These are phyloP conservation scores for Amanita pallidorosea DNA, from an alignment of 768 basidiomycete species.

Conservation along the genomic window DNA sequence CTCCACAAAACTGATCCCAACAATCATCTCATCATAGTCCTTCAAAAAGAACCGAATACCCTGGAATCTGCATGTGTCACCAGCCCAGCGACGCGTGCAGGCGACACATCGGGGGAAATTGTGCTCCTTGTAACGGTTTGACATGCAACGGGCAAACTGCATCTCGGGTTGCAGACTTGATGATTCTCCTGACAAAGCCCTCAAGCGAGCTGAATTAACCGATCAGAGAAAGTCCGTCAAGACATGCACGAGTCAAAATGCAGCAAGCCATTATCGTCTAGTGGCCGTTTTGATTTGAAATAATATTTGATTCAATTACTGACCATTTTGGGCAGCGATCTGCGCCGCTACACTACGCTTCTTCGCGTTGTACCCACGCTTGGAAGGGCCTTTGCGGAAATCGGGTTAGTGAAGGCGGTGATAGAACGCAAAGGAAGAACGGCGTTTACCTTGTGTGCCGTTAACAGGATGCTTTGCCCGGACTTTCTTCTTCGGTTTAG, in stretches of 20 bases:
- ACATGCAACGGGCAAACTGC: conserved; percentile 79
- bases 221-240: conserved; percentile 6
- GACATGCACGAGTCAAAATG: neutral
- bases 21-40: conserved; percentile 43
- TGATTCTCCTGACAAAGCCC: conserved; percentile 12
- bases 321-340: conserved; percentile 57
- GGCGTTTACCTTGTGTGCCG: conserved; percentile 6
- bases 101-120: conserved; percentile 74
- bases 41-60: conserved; percentile 73
- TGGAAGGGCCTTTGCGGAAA: conserved; percentile 28
- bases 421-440: neutral
- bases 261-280: neutral
- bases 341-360: conserved; percentile 64
- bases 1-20: conserved; percentile 63
- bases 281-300: conserved; percentile 2
- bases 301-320: conserved; percentile 10
- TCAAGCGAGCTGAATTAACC: conserved; percentile 7
- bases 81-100: conserved; percentile 80
- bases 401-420: neutral
- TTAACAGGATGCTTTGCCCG: conserved; percentile 5
- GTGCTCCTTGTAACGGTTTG: conserved; percentile 62
- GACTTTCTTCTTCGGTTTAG: conserved; percentile 20
- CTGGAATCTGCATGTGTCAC: conserved; percentile 81
- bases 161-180: conserved; percentile 45
- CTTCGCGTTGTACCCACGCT: conserved; percentile 61